Base-by-base conservation (phyloP, 108 stramenopile species). In the Asterionellopsis glacialis region DNA sequence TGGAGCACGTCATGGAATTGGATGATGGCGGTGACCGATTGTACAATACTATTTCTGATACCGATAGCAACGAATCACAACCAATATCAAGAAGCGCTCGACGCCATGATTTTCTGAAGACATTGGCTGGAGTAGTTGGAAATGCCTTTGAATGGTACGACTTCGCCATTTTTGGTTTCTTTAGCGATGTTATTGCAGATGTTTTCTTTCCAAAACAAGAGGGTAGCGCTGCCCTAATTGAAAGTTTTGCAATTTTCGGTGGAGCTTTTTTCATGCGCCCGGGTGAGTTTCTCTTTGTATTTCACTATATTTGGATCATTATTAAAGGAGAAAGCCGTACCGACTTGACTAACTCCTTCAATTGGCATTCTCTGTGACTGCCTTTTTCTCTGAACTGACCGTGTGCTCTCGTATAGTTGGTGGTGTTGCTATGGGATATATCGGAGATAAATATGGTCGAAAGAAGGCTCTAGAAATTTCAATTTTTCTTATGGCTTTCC, bases 201-300 rank as follows among this genome's bases (percentile, higher is more conserved):
- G 81, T 85, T 1, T 91, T 91, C 69, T 91, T 91, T 59, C 84
- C 84, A 0, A 76, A 81, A 13, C 55, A 61, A 22, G 66, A 77
- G n/a, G 43, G 53, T n/a, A 63, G 68, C 19, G 33, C 65, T 55
- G 40, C 56, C 24, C 42, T 76, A 14, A 64, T 80, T 41, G 68
- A 74, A 49, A 66, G 67, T 16, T 93, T 93, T 73, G 76, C 77
- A 0, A 82, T 92, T 14, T 92, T 87, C 69, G 91, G 91, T 54
- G 80, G 76, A 11, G 91, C 91, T 11, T 93, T 93, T 73, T 19
- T 90, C 10, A 72, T 76, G 60, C 59, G 91, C 16, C 91, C 91
- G 0, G 33, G 33, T 33, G 33, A 33, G 33, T 33, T 33, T 7
- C 33, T 33, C 33, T 33, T 33, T 5, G 33, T 33, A 33, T 33